Evolutionary conservation across 495 filamentous ascomycete genomes (phyloP).

Genomic region (Daldinia concentrica): DNA sequence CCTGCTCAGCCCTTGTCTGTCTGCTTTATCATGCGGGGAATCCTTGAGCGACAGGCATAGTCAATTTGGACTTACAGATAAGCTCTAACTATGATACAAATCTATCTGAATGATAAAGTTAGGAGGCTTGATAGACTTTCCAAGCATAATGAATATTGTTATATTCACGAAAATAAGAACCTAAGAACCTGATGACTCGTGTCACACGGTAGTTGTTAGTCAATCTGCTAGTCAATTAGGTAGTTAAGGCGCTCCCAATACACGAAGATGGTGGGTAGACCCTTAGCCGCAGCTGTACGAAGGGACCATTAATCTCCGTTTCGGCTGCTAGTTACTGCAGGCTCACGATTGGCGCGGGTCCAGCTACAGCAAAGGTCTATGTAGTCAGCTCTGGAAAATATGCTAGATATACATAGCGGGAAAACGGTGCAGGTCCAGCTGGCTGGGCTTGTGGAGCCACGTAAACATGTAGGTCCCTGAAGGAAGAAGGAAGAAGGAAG

Average conservation of each 20-base stretch:
- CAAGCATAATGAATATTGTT: neutral
- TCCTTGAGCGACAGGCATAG: slow-evolving; percentile 22
- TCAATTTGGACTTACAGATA: neutral
- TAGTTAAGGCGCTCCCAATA: neutral
- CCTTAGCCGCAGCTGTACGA: slow-evolving; percentile 37
- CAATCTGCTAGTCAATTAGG: neutral
- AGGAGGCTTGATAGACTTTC: neutral
- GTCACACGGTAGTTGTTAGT: slow-evolving; percentile 30
- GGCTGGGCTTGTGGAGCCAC: slow-evolving; percentile 29
- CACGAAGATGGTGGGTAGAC: slow-evolving; percentile 26
- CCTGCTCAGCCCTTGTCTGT: slow-evolving; percentile 3
- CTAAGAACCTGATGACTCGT: slow-evolving; percentile 13
- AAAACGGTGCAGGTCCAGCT: slow-evolving; percentile 27
- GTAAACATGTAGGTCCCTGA: slow-evolving; percentile 10
- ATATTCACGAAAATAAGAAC: neutral
- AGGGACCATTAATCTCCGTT: slow-evolving; percentile 32
- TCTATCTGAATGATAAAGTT: neutral
- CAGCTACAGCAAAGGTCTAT: neutral
- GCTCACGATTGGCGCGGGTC: slow-evolving; percentile 10
- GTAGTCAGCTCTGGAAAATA: slow-evolving; percentile 11
- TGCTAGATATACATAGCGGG: slow-evolving; percentile 6
- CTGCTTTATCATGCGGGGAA: slow-evolving; percentile 30
- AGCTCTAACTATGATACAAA: neutral
- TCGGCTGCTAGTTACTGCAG: slow-evolving; percentile 28
- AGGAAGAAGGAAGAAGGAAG: neutral